A percentile compares a stretch with the other conserved stretches of the same genome.
phyloP scores from a whole-genome alignment of 148 eudicot genomes.

The Vaccinium darrowii region DNA sequence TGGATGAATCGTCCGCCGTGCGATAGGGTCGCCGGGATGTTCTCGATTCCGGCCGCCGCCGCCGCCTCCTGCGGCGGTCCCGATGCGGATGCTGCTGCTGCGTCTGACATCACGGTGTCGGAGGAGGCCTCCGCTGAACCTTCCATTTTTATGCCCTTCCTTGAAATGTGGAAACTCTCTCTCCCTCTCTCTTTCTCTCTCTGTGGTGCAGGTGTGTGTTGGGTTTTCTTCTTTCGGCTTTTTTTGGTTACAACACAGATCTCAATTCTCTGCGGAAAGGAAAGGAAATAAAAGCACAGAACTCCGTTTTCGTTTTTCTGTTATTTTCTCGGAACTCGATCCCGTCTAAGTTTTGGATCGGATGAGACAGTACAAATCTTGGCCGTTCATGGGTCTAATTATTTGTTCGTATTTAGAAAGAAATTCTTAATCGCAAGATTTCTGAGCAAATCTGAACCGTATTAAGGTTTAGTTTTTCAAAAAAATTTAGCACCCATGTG shows the following conservation, averaged over 20 bases:
- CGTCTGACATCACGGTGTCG: slow-evolving; percentile 80
- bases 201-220: not conserved
- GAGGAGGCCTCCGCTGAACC: slow-evolving; percentile 47
- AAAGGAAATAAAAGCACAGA: not conserved
- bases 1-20: slow-evolving; percentile 79
- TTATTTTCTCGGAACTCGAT: no score
- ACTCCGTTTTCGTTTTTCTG: not conserved
- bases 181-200: not conserved
- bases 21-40: slow-evolving; percentile 74
- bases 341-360: no score
- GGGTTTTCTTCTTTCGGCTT: not conserved
- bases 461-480: no score
- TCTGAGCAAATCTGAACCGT: no score
- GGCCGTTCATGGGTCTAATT: no score
- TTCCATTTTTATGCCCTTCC: slow-evolving; percentile 30
- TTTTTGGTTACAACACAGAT: not conserved
- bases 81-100: slow-evolving; percentile 7
- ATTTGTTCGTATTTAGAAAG: no score
- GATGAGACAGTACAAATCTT: no score
- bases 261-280: not conserved
- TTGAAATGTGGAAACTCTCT: not conserved
- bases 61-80: not conserved
- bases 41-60: slow-evolving; percentile 35
- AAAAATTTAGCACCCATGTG: no score
- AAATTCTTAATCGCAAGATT: no score